Evolutionary conservation across 495 filamentous ascomycete species (phyloP).

Genomic region (Neurospora tetrasperma): DNA sequence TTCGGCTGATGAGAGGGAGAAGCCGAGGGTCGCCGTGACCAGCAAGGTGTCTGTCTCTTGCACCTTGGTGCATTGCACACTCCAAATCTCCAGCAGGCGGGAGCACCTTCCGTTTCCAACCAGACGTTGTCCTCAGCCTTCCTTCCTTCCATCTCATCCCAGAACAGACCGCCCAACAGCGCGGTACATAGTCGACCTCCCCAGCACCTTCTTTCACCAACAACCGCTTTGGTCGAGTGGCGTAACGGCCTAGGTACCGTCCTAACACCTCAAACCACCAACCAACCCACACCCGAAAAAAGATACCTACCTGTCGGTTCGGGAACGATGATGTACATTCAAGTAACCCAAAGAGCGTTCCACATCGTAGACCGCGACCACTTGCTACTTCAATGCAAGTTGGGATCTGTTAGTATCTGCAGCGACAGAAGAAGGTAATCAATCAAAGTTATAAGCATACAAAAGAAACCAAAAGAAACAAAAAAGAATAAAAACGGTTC

Average conservation of each 20-base stretch:
- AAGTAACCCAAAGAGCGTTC: not conserved
- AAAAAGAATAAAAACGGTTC: not conserved
- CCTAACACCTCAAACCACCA: not conserved
- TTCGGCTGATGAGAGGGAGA: not conserved
- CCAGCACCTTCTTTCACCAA: not conserved
- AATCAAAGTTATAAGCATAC: not conserved
- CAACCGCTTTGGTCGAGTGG: not conserved
- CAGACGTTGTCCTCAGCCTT: not conserved
- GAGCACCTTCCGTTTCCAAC: not conserved
- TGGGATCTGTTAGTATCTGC: too few relatives aligned
- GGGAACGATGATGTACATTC: not conserved
- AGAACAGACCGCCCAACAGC: not conserved
- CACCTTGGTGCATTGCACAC: not conserved
- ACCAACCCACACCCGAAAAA: not conserved
- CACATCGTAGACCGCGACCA: too few relatives aligned
- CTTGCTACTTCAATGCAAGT: too few relatives aligned
- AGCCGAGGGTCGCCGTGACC: too few relatives aligned
- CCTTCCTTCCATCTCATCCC: not conserved
- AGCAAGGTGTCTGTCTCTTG: too few relatives aligned
- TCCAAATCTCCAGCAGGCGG: not conserved
- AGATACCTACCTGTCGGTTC: not conserved
- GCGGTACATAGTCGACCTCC: not conserved
- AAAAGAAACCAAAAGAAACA: not conserved
- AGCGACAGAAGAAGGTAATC: too few relatives aligned
- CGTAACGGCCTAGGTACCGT: not conserved